Base-by-base conservation (phyloP, 2,329 filamentous ascomycete genomes). In the Pyrenophora graminea region DNA sequence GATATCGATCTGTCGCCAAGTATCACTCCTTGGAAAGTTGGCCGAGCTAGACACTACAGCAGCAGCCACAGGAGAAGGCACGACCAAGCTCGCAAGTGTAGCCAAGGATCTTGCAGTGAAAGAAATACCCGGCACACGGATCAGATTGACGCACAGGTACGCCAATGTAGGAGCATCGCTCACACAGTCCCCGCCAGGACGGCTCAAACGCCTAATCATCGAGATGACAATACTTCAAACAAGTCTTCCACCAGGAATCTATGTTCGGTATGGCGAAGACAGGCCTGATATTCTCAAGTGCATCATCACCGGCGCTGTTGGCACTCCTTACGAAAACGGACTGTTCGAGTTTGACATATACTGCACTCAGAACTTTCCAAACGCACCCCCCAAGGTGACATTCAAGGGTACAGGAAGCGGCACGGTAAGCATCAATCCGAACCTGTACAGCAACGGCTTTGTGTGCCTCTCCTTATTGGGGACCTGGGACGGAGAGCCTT, bases 281-380 rank as follows among this genome's bases (percentile, higher is more conserved):
- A 72, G 80, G 1, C 71, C 78, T 0, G 80, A 83, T 55, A 54
- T 79, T n/a, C 75, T 83, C 66, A 82, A 81, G 60, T 64, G 75
- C 17, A 48, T 81, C 19, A 80, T 84, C 40, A 68, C 79, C 17
- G 81, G 81, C 0, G 79, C 81, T 0, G 58, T 59, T 4, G 77
- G 67, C 12, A 82, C 80, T 6, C 81, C 81, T 12, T 83, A 84
- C 62, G 80, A 80, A 55, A 71, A 79, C 36, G 81, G 81, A 0
- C 59, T 83, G 3, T 83, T 82, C 58, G 80, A 83, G 56, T 84
- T 84, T 50, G 80, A 83, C 57, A 57, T 83, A 27, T 76, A 75
- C 30, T 80, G 78, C 42, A 62, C 65, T 6, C 10, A 25, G 0
- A 56, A 72, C 0, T 83, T 79, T 48, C 80, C 81, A 0, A 54